Percentiles rank a stretch among this genome's conserved stretches.
phyloP scores from a whole-genome alignment of 1,284 basidiomycete genomes.

The Puccinia coronata region DNA sequence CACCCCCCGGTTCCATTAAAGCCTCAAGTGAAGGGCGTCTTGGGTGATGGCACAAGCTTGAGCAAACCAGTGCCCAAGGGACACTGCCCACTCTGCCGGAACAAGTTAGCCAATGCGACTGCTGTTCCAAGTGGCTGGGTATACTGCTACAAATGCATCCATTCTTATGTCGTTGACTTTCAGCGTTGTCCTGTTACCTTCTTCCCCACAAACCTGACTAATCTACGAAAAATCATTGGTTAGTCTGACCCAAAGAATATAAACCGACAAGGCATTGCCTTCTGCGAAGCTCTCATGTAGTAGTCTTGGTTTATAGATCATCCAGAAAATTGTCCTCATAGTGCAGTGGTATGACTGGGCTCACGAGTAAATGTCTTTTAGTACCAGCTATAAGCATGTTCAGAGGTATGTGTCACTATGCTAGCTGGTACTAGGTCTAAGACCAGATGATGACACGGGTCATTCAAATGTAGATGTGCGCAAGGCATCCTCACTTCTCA shows the following conservation, averaged over 20 bases:
- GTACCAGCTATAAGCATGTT: too few relatives aligned
- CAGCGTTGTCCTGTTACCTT: slow-evolving; percentile 80
- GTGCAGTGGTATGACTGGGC: too few relatives aligned
- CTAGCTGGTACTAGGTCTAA: too few relatives aligned
- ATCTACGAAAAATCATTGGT: slow-evolving; percentile 45
- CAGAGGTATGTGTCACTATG: too few relatives aligned
- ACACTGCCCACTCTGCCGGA: slow-evolving; percentile 77
- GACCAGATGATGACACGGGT: too few relatives aligned
- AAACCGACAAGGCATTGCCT: too few relatives aligned
- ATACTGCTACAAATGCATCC: slow-evolving; percentile 90
- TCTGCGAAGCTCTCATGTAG: too few relatives aligned
- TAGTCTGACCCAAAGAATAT: background rate
- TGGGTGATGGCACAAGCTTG: slow-evolving; percentile 52
- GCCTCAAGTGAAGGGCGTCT: slow-evolving; percentile 69
- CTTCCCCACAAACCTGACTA: slow-evolving; percentile 29
- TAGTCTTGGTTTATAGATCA: too few relatives aligned
- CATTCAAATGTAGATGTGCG: too few relatives aligned
- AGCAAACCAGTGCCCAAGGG: slow-evolving; percentile 71
- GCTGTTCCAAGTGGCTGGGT: slow-evolving; percentile 90
- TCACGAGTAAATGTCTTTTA: too few relatives aligned
- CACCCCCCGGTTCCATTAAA: slow-evolving; percentile 73
- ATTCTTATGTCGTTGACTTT: slow-evolving; percentile 76
- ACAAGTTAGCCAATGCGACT: slow-evolving; percentile 79
- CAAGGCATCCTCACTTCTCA: too few relatives aligned
- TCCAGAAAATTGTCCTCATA: too few relatives aligned